Evolutionary conservation across 768 basidiomycete genomes (phyloP).

Genomic region (Calocybe cyanea): DNA sequence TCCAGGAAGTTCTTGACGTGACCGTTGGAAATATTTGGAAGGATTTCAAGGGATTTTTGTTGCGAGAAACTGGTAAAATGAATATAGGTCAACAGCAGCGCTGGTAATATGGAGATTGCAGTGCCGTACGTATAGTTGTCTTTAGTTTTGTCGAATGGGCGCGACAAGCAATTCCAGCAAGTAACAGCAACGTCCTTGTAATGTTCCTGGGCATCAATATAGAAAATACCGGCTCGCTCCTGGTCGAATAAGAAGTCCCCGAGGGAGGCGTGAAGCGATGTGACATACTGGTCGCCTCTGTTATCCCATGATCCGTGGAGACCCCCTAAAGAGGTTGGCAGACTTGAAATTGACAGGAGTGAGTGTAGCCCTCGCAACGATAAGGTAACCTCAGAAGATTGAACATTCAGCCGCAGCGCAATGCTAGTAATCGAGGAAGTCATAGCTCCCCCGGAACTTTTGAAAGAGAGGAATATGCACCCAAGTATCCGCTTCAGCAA

Average conservation of each 20-base stretch:
- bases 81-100: too few relatives aligned
- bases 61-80: too few relatives aligned
- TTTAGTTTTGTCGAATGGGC: not conserved
- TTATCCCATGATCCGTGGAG: too few relatives aligned
- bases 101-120: too few relatives aligned
- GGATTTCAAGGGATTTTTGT: too few relatives aligned
- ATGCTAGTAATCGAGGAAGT: not conserved
- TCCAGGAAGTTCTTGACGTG: too few relatives aligned
- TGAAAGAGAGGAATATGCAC: not conserved
- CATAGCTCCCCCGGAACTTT: not conserved
- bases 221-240: not conserved
- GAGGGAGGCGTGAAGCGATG: not conserved
- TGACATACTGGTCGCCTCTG: not conserved
- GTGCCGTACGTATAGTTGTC: too few relatives aligned
- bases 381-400: not conserved
- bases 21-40: too few relatives aligned
- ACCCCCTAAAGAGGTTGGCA: too few relatives aligned
- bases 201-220: not conserved
- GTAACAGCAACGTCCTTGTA: not conserved
- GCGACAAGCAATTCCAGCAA: too few relatives aligned
- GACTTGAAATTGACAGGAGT: not conserved
- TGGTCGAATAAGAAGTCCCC: not conserved
- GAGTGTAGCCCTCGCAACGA: not conserved
- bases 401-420: not conserved
- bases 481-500: not conserved